Conservation (phyloP, 1,284 basidiomycete species). For the Tetrapyrgos nigripes region DNA sequence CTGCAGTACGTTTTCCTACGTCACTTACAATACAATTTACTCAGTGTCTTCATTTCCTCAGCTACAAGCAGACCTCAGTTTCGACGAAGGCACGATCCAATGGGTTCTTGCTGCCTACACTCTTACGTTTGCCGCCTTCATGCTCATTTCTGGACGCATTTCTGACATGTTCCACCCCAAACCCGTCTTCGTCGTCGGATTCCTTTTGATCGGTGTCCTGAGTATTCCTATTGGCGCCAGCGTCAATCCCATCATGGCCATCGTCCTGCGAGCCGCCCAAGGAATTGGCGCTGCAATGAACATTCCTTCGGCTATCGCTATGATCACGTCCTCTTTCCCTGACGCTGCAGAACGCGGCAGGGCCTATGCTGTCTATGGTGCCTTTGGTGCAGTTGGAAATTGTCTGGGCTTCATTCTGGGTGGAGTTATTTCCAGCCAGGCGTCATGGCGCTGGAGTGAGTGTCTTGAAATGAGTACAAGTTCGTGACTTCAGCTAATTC, state of each 20-base stretch:
- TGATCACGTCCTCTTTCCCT: slow-evolving; percentile 20
- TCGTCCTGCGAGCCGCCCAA: slow-evolving; percentile 24
- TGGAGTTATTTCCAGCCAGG: slow-evolving; percentile 19
- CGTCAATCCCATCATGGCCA: slow-evolving; percentile 24
- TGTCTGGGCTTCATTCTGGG: slow-evolving; percentile 21
- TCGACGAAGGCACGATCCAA: slow-evolving; percentile 17
- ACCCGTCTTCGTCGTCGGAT: slow-evolving; percentile 22
- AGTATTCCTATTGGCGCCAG: slow-evolving; percentile 24
- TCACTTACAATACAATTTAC: background rate
- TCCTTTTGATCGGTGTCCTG: slow-evolving; percentile 22
- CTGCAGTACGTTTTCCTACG: slow-evolving; percentile 9
- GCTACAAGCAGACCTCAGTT: slow-evolving; percentile 18
- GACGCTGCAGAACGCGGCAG: slow-evolving; percentile 21
- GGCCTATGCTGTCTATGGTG: slow-evolving; percentile 23
- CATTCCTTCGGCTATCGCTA: slow-evolving; percentile 24
- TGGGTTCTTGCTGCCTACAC: slow-evolving; percentile 26
- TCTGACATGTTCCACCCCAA: slow-evolving; percentile 26
- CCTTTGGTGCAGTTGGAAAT: slow-evolving; percentile 23
- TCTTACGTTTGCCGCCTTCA: slow-evolving; percentile 23
- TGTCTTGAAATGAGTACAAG: background rate
- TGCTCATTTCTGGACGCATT: slow-evolving; percentile 24
- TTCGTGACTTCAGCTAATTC: background rate
- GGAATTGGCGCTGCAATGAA: slow-evolving; percentile 28
- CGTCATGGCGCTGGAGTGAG: slow-evolving; percentile 28
- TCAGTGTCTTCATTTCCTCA: background rate